These are phyloP conservation scores for Ustilago esculenta DNA, from an alignment of 1,284 basidiomycete species.

Conservation along the genomic window DNA sequence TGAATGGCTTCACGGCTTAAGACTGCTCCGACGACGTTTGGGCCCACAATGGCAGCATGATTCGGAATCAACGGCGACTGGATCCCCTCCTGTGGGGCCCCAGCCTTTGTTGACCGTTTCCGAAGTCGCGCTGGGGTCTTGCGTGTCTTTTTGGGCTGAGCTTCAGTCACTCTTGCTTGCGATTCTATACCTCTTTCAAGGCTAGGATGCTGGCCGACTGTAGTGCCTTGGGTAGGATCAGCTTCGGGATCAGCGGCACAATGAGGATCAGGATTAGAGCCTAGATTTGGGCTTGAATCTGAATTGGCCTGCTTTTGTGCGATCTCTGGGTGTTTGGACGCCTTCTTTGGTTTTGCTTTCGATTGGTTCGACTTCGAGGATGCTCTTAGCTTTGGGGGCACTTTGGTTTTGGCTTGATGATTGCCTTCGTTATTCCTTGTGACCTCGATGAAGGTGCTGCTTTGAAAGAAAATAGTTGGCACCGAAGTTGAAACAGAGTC, in stretches of 20 bases:
- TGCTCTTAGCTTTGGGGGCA: too few relatives aligned
- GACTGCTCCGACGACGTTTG: too few relatives aligned
- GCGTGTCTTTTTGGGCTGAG: constrained; percentile 1
- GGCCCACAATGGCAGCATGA: neutral
- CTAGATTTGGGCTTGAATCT: neutral
- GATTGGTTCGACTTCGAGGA: too few relatives aligned
- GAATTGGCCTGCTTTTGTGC: too few relatives aligned
- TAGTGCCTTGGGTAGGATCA: too few relatives aligned
- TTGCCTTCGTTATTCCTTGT: neutral
- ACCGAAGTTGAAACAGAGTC: neutral
- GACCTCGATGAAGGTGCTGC: neutral
- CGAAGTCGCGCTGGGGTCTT: constrained; percentile 7
- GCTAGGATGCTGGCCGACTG: too few relatives aligned
- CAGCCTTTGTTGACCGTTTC: constrained; percentile 3
- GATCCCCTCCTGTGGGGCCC: neutral
- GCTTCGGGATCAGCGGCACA: too few relatives aligned
- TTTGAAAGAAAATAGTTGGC: neutral
- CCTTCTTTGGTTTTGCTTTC: too few relatives aligned
- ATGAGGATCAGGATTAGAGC: too few relatives aligned
- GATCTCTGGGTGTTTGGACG: too few relatives aligned
- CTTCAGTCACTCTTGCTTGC: neutral
- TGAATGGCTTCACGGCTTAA: neutral
- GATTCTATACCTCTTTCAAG: neutral
- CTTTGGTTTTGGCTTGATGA: constrained; percentile 3
- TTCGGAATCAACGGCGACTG: neutral